Base-by-base conservation (phyloP, 495 filamentous ascomycete species). In the Bryoglossum gracile region DNA sequence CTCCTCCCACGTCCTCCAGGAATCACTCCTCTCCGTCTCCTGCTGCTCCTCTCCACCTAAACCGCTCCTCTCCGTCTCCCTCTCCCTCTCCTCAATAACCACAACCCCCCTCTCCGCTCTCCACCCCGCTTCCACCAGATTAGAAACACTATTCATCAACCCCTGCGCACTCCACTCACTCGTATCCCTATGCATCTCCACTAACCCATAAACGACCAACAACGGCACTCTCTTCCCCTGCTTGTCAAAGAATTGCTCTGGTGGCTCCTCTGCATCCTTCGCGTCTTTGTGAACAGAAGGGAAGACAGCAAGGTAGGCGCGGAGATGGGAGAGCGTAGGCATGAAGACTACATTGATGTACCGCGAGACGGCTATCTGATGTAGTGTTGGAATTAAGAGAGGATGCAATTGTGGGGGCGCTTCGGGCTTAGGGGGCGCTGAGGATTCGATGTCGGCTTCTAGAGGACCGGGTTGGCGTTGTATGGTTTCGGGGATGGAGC, bases 161-260 rank as follows among this genome's bases (percentile, higher is more conserved):
- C 88, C 89, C 62, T 94, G 89, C 0, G 83, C 87, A 35, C 85
- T 89, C 73, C 84, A 90, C 57, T 92, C 87, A 46, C 78, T 77
- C 3, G 86, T 90, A 22, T 71, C 64, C n/a, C 70, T 70, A 65
- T 95, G 89, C 28, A 87, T 62, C 23, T 69, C 64, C 9, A 94
- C 56, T 37, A 84, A 69, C 45, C 86, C 79, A 50, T 86, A 76
- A 9, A 90, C 62, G 10, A 81, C 71, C 11, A 95, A 64, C 19
- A 77, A 59, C 13, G 68, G 63, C 5, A 43, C 28, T n/a, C 39
- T 43, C 11, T 23, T 55, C 33, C 51, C 55, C 17, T 18, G 18
- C 26, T 43, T 55, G 14, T 57, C 32, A 21, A 43, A 50, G 24
- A 35, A 24, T 11, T 32, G 10, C 19, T 45, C 42, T 5, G 30